Conservation (phyloP, 2,329 filamentous ascomycete genomes). For the Claviceps arundinis region DNA sequence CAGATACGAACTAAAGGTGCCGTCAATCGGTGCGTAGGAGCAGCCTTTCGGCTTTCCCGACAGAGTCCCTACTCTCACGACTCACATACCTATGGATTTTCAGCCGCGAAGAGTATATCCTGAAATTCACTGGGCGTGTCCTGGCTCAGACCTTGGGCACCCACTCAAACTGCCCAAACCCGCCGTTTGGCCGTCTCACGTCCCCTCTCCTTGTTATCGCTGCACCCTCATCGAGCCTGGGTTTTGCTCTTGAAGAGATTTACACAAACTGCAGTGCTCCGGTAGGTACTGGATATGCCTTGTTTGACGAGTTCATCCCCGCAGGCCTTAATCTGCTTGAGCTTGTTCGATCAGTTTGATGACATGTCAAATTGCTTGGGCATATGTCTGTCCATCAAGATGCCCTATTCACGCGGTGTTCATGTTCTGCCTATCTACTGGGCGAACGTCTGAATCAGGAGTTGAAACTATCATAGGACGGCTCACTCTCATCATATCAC, state of each 20-base stretch:
- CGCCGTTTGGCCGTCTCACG: too few relatives aligned
- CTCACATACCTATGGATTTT: background rate
- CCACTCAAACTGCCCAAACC: too few relatives aligned
- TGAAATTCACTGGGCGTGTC: background rate
- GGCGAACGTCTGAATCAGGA: background rate
- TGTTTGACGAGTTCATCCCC: background rate
- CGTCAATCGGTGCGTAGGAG: background rate
- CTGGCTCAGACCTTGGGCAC: too few relatives aligned
- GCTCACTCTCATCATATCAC: background rate
- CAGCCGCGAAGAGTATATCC: background rate
- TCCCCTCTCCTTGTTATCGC: too few relatives aligned
- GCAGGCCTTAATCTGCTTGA: background rate
- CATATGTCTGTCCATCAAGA: too few relatives aligned
- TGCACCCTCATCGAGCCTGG: too few relatives aligned
- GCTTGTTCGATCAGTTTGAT: background rate
- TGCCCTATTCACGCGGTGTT: too few relatives aligned
- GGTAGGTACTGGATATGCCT: background rate
- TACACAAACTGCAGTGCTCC: background rate
- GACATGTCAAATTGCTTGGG: background rate
- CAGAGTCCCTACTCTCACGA: background rate
- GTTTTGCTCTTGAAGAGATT: too few relatives aligned
- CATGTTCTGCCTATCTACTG: background rate
- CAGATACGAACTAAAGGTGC: background rate
- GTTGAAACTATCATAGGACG: background rate
- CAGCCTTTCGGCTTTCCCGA: slow-evolving; percentile 1